These are phyloP conservation scores for Wallemia hederae DNA, from an alignment of 1,284 basidiomycete genomes.

Conservation along the genomic window DNA sequence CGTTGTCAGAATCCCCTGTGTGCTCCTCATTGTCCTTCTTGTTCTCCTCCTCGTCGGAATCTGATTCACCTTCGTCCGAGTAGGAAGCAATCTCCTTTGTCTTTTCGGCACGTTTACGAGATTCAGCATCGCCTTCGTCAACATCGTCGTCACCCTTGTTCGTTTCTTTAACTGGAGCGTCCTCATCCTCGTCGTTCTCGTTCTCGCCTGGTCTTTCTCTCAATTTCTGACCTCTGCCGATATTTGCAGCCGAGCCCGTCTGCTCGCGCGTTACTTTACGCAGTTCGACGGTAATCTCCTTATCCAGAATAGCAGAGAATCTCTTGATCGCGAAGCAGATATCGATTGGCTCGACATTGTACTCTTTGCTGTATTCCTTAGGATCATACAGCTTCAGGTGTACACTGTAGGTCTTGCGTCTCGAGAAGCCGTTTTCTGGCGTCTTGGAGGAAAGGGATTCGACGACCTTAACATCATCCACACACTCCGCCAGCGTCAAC, in stretches of 20 bases:
- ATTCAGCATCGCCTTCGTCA: constrained; percentile 49
- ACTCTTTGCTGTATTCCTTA: constrained; percentile 58
- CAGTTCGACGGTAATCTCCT: constrained; percentile 41
- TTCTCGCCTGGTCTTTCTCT: constrained; percentile 13
- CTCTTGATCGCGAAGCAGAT: constrained; percentile 29
- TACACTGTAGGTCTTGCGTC: constrained; percentile 56
- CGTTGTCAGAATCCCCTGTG: constrained; percentile 23
- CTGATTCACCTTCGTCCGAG: constrained; percentile 27
- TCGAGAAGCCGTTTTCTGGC: constrained; percentile 21
- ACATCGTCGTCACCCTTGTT: constrained; percentile 29
- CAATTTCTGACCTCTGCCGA: constrained; percentile 44
- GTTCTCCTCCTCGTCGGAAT: constrained; percentile 23
- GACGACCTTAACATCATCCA: constrained; percentile 54
- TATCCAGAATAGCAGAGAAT: background rate
- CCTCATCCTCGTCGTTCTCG: constrained; percentile 10
- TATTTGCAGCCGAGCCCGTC: constrained; percentile 43
- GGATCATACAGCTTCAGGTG: constrained; percentile 61
- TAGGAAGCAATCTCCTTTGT: constrained; percentile 42
- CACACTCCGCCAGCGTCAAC: constrained; percentile 61
- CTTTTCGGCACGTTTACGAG: constrained; percentile 29
- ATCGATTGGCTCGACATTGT: constrained; percentile 43
- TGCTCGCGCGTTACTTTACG: constrained; percentile 57
- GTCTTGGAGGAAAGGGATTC: constrained; percentile 45
- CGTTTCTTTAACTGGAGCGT: background rate
- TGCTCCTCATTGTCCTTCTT: constrained; percentile 27